phyloP scores from a whole-genome alignment of 306 rosid genomes.

The Boehmeria nivea region DNA sequence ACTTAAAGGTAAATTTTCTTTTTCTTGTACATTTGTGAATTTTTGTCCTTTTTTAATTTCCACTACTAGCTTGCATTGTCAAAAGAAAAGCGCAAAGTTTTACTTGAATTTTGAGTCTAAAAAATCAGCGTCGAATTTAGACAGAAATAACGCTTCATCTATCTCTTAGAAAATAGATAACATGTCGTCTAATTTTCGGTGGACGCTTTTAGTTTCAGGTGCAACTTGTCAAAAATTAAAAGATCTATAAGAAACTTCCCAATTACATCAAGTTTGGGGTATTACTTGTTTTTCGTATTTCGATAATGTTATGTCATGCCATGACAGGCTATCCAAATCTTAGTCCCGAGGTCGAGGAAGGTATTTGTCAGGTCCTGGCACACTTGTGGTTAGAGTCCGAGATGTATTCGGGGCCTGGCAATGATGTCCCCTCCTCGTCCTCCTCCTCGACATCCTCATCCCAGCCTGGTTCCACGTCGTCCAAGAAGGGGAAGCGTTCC shows the following conservation, averaged over 20 bases:
- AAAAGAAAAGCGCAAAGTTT: too few relatives aligned
- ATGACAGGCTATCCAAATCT: conserved; percentile 73
- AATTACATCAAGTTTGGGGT: too few relatives aligned
- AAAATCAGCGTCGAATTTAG: too few relatives aligned
- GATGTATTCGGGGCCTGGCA: conserved; percentile 47
- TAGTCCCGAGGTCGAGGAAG: conserved; percentile 96
- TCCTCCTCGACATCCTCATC: conserved; percentile 43
- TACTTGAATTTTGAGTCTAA: too few relatives aligned
- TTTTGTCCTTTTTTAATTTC: background rate
- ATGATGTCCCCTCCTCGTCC: conserved; percentile 48
- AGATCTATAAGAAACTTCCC: too few relatives aligned
- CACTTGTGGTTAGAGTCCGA: conserved; percentile 96
- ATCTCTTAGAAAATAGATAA: too few relatives aligned
- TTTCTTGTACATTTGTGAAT: background rate
- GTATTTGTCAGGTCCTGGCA: conserved; percentile 94
- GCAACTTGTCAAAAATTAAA: too few relatives aligned
- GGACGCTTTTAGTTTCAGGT: too few relatives aligned
- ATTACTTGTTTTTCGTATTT: background rate
- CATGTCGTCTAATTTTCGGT: too few relatives aligned
- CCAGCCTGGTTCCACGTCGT: conserved; percentile 43
- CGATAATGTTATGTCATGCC: background rate
- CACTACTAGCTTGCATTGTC: too few relatives aligned
- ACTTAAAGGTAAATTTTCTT: conserved; percentile 56
- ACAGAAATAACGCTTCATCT: too few relatives aligned
- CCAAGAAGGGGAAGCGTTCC: conserved; percentile 84